Percentiles rank a stretch among this genome's conserved stretches.
Conservation (phyloP, 306 rosid genomes). For the Pyrus pyrifolia region DNA sequence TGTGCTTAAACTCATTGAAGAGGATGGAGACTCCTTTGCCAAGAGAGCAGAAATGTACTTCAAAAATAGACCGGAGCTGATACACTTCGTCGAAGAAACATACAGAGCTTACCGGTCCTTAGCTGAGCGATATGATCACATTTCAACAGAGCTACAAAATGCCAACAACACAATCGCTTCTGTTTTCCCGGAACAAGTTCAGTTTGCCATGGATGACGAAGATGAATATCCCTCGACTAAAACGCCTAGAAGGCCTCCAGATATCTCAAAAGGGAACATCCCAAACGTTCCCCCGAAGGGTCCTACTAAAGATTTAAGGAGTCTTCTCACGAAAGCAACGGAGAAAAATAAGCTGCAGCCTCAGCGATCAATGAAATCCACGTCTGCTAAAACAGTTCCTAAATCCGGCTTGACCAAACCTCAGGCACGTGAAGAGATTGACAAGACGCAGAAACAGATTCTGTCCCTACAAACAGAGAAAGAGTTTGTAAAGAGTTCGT, state of each 20-base stretch:
- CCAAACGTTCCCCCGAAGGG: constrained; percentile 67
- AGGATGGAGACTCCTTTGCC: constrained; percentile 97
- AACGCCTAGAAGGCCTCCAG: constrained; percentile 32
- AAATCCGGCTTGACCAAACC: constrained; percentile 76
- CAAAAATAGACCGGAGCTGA: constrained; percentile 85
- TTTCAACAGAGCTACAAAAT: constrained; percentile 90
- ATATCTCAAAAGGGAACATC: constrained; percentile 30
- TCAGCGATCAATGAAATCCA: constrained; percentile 19
- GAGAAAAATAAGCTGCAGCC: constrained; percentile 41
- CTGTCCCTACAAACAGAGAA: constrained; percentile 78
- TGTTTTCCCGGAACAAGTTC: constrained; percentile 84
- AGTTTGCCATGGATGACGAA: constrained; percentile 78
- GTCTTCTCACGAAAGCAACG: constrained; percentile 33
- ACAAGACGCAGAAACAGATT: constrained; percentile 77
- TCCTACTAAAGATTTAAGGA: constrained; percentile 54
- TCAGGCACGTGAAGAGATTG: constrained; percentile 61
- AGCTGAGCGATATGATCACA: constrained; percentile 90
- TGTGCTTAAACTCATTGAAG: constrained; percentile 51
- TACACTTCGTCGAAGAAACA: constrained; percentile 74
- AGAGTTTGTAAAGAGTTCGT: constrained; percentile 79
- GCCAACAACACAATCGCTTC: constrained; percentile 95
- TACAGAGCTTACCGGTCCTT: constrained; percentile 80
- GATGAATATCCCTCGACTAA: constrained; percentile 47
- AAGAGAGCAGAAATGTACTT: constrained; percentile 97
- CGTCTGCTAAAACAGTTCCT: constrained; percentile 14